Evolutionary conservation across 306 rosid genomes (phyloP), one percentile per base, ranked within the genome.

Genomic region (Cicer yamashitae): DNA sequence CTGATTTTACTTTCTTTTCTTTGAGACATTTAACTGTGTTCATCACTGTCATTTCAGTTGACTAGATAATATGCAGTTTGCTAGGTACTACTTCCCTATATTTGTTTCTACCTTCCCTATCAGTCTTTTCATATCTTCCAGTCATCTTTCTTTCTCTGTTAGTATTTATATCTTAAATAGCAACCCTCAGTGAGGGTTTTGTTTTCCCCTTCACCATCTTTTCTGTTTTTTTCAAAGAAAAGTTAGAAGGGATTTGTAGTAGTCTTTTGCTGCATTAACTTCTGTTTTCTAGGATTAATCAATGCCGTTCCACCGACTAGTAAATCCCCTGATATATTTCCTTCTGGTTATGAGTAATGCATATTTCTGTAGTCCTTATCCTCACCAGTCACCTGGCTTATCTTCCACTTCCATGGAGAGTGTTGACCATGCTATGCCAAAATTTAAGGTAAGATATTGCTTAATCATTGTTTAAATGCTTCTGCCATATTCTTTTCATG

Each of bases 191-290:
- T 18, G 46, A 71, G 84, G 79, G 58, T 77, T 72, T 66, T 44
- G 69, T 73, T 73, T 54, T 7, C 67, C 71, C 88, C 73, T 89
- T 81, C 77, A 1, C 74, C 43, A 74, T 82, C 86, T 89, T 87
- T 88, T 87, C 96, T 83, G 89, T 46, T 81, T 89, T 90, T 91
- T 87, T 50, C 54, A 83, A 81, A 75, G 84, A 89, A 87, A 91
- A 87, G 88, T 86, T 79, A 77, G 90, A 86, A 82, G 86, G 84
- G 84, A 66, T 75, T 85, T 41, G 72, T 71, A 37, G 46, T 73
- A 74, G 77, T 82, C 76, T 81, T 78, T 70, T 69, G 63, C 18
- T 52, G 73, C 83, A 69, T 79, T 75, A 22, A 70, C 81, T 70
- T 73, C 72, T 48, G 48, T 51, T 67, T 73, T 56, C 37, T 90